Base-by-base conservation (phyloP, 1,284 basidiomycete genomes). In the Marasmius tenuissimus region DNA sequence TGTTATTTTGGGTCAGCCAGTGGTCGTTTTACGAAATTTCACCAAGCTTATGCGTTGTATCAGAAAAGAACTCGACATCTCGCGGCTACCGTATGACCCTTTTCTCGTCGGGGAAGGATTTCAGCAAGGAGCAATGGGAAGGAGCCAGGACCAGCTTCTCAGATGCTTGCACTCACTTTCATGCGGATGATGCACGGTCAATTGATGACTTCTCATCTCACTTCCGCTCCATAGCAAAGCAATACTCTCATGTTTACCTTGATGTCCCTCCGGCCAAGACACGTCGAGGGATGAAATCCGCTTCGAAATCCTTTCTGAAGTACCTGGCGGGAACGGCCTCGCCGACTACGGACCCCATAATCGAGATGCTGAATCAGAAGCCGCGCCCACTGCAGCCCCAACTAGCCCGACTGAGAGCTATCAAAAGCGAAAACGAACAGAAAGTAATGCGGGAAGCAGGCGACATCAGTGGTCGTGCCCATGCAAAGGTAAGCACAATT, bases 81-180 rank as follows among this genome's bases (percentile, higher is more conserved):
- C 81, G 86, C 66, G 96, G 96, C 0, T 98, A 97, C 77, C 84
- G 82, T 63, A 96, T 96, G 91, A 89, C 89, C 0, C 76, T 99
- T 53, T 99, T 98, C 72, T 91, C 88, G n/a, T 78, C 83, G 1
- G 90, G 93, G 10, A 91, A 88, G 62, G 88, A 97, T 70, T 72
- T 85, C 1, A 81, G 85, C 35, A 89, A 91, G 68, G 94, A 96
- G 71, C 87, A 92, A 65, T 99, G 97, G 97, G 93, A 97, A 58
- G 97, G 97, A 10, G 89, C 95, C 64, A 85, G 85, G 63, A 89
- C 89, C 35, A 81, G 85, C 33, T 78, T 88, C 37, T 73, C 83
- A 11, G 87, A 91, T 50, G 85, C 86, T 0, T 76, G 83, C 52
- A 67, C 73, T 9, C 77, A 91, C 61, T 96, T 96, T 69, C 81